Evolutionary conservation across 495 filamentous ascomycete genomes (phyloP).

Genomic region (Apiosordaria backusii): DNA sequence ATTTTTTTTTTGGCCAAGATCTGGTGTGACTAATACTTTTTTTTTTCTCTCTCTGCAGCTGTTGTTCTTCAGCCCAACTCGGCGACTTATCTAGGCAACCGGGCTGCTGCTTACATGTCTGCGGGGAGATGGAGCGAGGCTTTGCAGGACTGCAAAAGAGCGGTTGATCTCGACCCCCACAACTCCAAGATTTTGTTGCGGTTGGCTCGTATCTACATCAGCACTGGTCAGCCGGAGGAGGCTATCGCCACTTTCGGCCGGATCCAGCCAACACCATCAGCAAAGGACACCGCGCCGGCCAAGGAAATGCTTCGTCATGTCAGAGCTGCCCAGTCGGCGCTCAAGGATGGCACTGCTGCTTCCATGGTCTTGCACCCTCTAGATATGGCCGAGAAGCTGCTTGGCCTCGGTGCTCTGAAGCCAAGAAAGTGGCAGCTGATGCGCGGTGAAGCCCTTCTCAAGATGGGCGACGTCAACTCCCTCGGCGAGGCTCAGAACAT

Average conservation of each 20-base stretch:
- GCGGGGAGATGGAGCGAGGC: conserved; percentile 72
- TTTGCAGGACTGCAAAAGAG: conserved; percentile 76
- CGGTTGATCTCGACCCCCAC: conserved; percentile 73
- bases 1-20: neutral
- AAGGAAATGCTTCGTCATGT: conserved; percentile 81
- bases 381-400: conserved; percentile 76
- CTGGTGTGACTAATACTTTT: conserved; percentile 19
- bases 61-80: conserved; percentile 75
- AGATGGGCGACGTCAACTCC: conserved; percentile 85
- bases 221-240: conserved; percentile 77
- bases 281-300: conserved; percentile 75
- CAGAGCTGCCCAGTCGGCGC: conserved; percentile 70
- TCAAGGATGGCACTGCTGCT: conserved; percentile 67
- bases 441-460: conserved; percentile 89
- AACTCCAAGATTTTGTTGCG: conserved; percentile 86
- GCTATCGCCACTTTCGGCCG: conserved; percentile 73
- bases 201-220: conserved; percentile 82
- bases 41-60: conserved; percentile 50
- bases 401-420: conserved; percentile 68
- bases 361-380: conserved; percentile 92
- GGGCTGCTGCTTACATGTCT: conserved; percentile 89
- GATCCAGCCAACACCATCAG: conserved; percentile 71
- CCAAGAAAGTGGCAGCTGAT: conserved; percentile 92
- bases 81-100: conserved; percentile 89
- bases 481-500: conserved; percentile 89